phyloP scores from a whole-genome alignment of 768 basidiomycete species.

The Collybiopsis luxurians region DNA sequence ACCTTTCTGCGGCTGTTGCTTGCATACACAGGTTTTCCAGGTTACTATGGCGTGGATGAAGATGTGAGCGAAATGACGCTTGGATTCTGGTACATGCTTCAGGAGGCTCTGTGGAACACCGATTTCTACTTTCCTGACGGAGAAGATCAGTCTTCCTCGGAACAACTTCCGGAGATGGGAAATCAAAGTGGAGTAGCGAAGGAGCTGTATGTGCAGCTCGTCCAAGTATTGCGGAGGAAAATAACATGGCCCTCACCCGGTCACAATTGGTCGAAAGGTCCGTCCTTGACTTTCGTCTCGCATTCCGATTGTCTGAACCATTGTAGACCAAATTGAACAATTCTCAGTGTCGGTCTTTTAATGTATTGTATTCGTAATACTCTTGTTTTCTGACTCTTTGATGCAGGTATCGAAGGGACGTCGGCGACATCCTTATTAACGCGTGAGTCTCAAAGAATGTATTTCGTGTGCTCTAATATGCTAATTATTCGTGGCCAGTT shows the following conservation, averaged over 20 bases:
- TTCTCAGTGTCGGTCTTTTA: slow-evolving; percentile 57
- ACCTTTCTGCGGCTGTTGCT: slow-evolving; percentile 69
- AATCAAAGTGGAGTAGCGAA: slow-evolving; percentile 57
- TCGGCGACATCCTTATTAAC: slow-evolving; percentile 86
- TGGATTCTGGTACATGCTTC: slow-evolving; percentile 87
- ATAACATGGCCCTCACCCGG: slow-evolving; percentile 63
- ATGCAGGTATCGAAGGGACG: slow-evolving; percentile 74
- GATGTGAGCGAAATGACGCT: slow-evolving; percentile 86
- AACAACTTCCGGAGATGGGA: slow-evolving; percentile 17
- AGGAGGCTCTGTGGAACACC: slow-evolving; percentile 79
- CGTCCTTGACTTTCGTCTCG: neutral
- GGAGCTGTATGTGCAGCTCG: slow-evolving; percentile 77
- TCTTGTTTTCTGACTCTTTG: neutral
- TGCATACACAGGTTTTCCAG: slow-evolving; percentile 68
- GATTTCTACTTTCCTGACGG: slow-evolving; percentile 44
- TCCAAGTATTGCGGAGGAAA: slow-evolving; percentile 68
- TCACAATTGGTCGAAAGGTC: slow-evolving; percentile 69
- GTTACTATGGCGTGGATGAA: slow-evolving; percentile 80
- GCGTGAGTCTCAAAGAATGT: slow-evolving; percentile 50
- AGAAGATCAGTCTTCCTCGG: slow-evolving; percentile 11
- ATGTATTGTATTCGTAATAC: too few relatives aligned
- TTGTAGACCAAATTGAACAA: slow-evolving; percentile 70
- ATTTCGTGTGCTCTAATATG: slow-evolving; percentile 3
- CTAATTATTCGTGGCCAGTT: slow-evolving; percentile 42
- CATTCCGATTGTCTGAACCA: slow-evolving; percentile 11